Base-by-base conservation (phyloP, 73 alveolate genomes). In the Uronychia binucleata region DNA sequence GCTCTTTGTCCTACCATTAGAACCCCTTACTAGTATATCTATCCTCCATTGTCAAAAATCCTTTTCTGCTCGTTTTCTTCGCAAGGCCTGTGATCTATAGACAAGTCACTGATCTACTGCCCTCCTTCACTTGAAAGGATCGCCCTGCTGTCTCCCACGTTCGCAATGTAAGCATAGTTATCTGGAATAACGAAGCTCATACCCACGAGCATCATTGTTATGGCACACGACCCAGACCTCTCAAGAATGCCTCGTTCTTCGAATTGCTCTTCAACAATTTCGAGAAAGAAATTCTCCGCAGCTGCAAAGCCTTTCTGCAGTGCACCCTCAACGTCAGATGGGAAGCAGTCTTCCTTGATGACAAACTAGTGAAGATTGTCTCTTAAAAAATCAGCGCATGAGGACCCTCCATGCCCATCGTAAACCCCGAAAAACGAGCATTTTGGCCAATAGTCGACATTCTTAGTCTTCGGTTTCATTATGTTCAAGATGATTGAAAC, bases 101-200 rank as follows among this genome's bases (percentile, higher is more conserved):
- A 57, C 74, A 82, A 30, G 8, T 29, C 27, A 27, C 13, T 67
- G n/a, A 28, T 67, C 89, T 58, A 35, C 81, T 76, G 0, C 60
- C 95, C 75, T 92, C 77, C 75, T 89, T 60, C 25, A 25, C 34
- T 90, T 78, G 98, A 90, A 57, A 96, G 84, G 31, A 98, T 95
- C 5, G 99, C 99, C 57, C 99, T 90, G 30, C 98, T 89, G 86
- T 98, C 99, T 28, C 99, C 99, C 34, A 98, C 98, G 82, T 98
- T 98, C 1, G 98, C 99, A n/a, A 96, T 95, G 90, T 97, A 98
- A 59, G 98, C 93, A 46, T 82, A 87, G 79, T 89, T 83, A 88
- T 27, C 95, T 91, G 1, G 84, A 91, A 79, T 83, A 85, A 85
- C 82, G 31, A 90, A 81, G 82, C 86, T 83, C 30, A 32, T 90